Evolutionary conservation across 768 basidiomycete genomes (phyloP).

Genomic region (Xerocomellus chrysenteron): DNA sequence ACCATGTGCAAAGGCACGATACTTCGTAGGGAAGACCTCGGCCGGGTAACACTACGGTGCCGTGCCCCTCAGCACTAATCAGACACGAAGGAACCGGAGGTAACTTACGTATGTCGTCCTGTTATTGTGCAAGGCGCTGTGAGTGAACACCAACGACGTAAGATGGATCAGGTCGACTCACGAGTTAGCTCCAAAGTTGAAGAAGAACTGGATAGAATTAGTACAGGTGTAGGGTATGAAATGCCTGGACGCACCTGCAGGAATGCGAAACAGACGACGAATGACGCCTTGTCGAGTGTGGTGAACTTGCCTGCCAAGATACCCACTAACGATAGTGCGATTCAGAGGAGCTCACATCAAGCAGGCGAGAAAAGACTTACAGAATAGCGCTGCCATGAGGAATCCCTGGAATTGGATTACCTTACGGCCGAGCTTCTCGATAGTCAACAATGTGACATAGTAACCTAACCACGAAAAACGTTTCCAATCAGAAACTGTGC

Average conservation of each 20-base stretch:
- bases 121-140: not conserved
- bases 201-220: conserved; percentile 55
- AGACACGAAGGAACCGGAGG: too few species aligned
- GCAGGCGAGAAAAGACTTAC: conserved; percentile 34
- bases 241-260: conserved; percentile 45
- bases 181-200: conserved; percentile 79
- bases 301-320: conserved; percentile 69
- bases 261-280: conserved; percentile 72
- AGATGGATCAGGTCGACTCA: conserved; percentile 28
- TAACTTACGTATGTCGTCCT: conserved; percentile 53
- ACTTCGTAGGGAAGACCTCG: conserved; percentile 79
- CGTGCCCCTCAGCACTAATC: conserved; percentile 1
- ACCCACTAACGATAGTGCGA: conserved; percentile 41
- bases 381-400: conserved; percentile 64
- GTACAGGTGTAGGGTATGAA: not conserved
- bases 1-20: conserved; percentile 72
- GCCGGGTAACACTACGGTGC: conserved; percentile 62
- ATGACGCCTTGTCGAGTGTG: conserved; percentile 51
- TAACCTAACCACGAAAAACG: conserved; percentile 47
- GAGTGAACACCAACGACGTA: not conserved
- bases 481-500: not conserved
- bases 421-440: conserved; percentile 74
- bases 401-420: conserved; percentile 77
- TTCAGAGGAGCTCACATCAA: not conserved
- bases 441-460: conserved; percentile 64